Base-by-base conservation (phyloP, 441 rosid species). In the Biscutella laevigata region DNA sequence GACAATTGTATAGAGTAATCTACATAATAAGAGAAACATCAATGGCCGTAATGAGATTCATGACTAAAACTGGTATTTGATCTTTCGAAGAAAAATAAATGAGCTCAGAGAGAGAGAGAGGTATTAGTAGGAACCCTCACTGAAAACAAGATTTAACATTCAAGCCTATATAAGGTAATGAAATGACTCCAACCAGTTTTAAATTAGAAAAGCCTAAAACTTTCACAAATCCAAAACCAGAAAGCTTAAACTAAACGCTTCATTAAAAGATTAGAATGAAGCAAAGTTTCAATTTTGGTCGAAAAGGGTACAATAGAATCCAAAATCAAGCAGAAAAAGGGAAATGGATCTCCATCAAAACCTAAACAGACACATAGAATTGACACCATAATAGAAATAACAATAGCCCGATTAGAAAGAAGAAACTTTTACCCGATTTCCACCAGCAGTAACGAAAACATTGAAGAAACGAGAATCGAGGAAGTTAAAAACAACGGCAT, bases 1-100 rank as follows among this genome's bases (percentile, higher is more conserved):
- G 89, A 64, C 96, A 86, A 53, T 88, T 95, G 74, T 91, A 88
- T 35, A 91, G 74, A 25, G 92, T 91, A 54, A 86, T 85, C 98
- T 91, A 79, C 24, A 62, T 27, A 21, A 51, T 30, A 14, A 13
- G 52, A 53, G 50, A 53, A 0, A 13, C 29, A 54, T 7, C 16
- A 62, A 20, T 36, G 47, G 20, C 47, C 12, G 22, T 38, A 43
- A 44, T 37, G 32, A 62, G 61, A 53, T 36, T 39, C 40, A 28
- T 43, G 14, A 53, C n/a, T n/a, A n/a, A n/a, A 25, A 14, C 7
- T 12, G 44, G 25, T 5, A 25, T 14, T 11, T 2, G 17, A 25
- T 24, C 19, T 44, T 26, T 25, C 5, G 0, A 26, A 7, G 1
- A 7, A 44, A 24, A 7, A 14, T 3, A 22, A 43, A 12, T 24